phyloP scores from a whole-genome alignment of 2,329 filamentous ascomycete species.

The Pseudocercospora macadamiae region DNA sequence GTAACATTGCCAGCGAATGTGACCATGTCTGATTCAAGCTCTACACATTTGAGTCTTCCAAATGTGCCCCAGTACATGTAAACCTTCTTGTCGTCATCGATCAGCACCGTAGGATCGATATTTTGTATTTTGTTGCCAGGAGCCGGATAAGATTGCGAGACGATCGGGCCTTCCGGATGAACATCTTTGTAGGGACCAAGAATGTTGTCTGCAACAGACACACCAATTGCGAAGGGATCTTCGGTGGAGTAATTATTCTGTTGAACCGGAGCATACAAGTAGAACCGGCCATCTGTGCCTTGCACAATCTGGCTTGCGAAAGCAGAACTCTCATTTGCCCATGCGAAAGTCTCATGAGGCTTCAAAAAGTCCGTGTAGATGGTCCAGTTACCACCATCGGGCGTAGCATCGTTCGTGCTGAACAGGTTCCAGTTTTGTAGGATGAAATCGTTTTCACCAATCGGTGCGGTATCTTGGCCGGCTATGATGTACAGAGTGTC shows the following conservation, averaged over 20 bases:
- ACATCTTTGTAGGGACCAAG: slow-evolving; percentile 1
- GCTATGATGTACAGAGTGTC: slow-evolving; percentile 1
- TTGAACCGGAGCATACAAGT: background rate
- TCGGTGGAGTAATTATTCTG: background rate
- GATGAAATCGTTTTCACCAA: background rate
- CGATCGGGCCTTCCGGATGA: background rate
- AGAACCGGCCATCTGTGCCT: background rate
- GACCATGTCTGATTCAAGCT: background rate
- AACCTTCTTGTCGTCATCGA: slow-evolving; percentile 2
- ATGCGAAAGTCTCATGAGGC: background rate
- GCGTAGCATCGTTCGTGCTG: background rate
- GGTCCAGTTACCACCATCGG: background rate
- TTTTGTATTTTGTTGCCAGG: slow-evolving; percentile 5
- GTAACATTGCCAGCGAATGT: slow-evolving; percentile 1
- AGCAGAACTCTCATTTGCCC: background rate
- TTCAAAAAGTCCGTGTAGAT: background rate
- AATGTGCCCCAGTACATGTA: slow-evolving; percentile 12
- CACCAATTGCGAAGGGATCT: slow-evolving; percentile 2
- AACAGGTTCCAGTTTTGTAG: slow-evolving; percentile 1
- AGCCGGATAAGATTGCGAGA: background rate
- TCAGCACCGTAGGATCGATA: slow-evolving; percentile 2
- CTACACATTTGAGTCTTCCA: background rate
- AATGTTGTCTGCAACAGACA: slow-evolving; percentile 4
- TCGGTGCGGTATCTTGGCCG: background rate
- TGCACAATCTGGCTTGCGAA: background rate